Base-by-base conservation (phyloP, 2,329 filamentous ascomycete genomes). In the Thelonectria discophora region DNA sequence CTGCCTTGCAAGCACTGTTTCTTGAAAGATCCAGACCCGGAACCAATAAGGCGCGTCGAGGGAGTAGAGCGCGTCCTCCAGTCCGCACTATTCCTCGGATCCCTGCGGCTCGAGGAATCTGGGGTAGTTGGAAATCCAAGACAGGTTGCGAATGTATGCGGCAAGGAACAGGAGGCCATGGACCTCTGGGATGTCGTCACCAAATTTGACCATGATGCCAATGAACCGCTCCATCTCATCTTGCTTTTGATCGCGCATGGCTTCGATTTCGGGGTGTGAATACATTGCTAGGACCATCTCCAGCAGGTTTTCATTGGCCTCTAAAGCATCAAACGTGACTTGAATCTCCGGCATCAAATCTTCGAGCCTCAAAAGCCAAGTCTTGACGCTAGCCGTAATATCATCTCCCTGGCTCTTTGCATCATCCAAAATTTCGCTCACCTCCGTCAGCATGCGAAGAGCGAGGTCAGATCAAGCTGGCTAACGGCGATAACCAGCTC, bases 1-100 rank as follows among this genome's bases (percentile, higher is more conserved):
- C 2, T 39, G 32, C 3, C 47, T 40, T 1, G 56, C 39, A 17
- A 63, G 60, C 15, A 59, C 49, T 2, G 60, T 27, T 21, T 63
- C 60, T 48, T 63, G 60, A 10, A 53, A 45, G 15, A 60, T 52
- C 60, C 60, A 63, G 6, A 60, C 47, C 3, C 60, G 60, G 4
- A 21, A 24, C 60, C 56, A 63, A 13, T 60, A 63, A 3, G 34
- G 13, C 3, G 39, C 0, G 20, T 13, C 2, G 21, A 49, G 18
- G 10, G 45, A 13, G 34, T 42, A 13, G 10, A 37, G 34, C 2
- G 34, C 34, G 5, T 13, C 34, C 34, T 13, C 4, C 34, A 37
- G 34, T 7, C 34, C 34, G 34, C 34, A 37, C 12, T 5, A 6
- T 37, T 37, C 34, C 34, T 37, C 34, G 34, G 34, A 15, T 37